These are phyloP conservation scores for Gracilaria gracilis DNA, from an alignment of 23 red algal species.

Conservation along the genomic window DNA sequence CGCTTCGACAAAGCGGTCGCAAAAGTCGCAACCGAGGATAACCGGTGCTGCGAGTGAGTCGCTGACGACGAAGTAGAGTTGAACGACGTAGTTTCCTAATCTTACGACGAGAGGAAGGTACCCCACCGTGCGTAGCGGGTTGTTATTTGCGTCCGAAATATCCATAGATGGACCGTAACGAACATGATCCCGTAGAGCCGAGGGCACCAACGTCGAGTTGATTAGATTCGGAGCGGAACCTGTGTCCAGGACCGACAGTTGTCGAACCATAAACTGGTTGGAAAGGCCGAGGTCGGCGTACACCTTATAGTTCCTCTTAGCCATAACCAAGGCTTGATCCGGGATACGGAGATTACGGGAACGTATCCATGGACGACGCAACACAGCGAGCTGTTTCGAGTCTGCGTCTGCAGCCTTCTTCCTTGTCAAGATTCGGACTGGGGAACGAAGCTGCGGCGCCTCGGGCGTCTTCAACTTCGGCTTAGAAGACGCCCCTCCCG, in stretches of 20 bases:
- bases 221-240: not conserved
- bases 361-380: constrained; percentile 30
- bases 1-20: not conserved
- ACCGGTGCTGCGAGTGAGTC: not conserved
- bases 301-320: constrained; percentile 33
- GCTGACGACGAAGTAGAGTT: not conserved
- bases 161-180: not conserved
- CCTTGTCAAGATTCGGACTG: not conserved
- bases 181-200: not conserved
- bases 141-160: not conserved
- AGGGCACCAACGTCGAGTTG: not conserved
- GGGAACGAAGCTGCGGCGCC: not conserved
- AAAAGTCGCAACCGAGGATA: constrained; percentile 14
- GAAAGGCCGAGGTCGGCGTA: constrained; percentile 38
- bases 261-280: not conserved
- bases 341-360: constrained; percentile 11
- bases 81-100: not conserved
- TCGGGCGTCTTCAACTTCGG: constrained; percentile 6
- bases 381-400: constrained; percentile 3
- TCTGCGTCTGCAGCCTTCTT: not conserved
- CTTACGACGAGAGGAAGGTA: not conserved
- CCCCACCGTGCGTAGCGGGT: not conserved
- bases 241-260: no score
- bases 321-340: constrained; percentile 9
- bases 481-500: not conserved